A percentile compares a stretch with the other conserved stretches of the same genome.
Evolutionary conservation across 169 alveolate species (phyloP).

Genomic region (Cryptosporidium felis): DNA sequence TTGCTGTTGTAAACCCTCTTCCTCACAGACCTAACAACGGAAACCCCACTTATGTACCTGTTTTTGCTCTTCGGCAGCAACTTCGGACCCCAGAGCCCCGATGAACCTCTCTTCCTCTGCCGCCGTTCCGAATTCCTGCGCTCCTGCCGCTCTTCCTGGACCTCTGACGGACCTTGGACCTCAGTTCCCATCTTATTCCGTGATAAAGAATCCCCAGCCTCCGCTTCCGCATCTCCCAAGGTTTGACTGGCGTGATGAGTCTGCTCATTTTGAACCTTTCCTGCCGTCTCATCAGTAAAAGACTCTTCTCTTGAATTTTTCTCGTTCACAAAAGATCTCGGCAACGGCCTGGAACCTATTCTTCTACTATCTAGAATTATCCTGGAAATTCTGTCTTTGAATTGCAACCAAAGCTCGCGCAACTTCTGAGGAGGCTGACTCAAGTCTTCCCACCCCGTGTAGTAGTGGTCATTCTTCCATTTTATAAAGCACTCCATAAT

Average conservation of each 20-base stretch:
- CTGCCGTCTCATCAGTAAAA: background rate
- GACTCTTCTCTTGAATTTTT: background rate
- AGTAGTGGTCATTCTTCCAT: conserved; percentile 68
- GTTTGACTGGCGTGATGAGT: no score
- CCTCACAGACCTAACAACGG: conserved; percentile 2
- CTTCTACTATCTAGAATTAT: conserved; percentile 26
- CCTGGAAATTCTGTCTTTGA: conserved; percentile 34
- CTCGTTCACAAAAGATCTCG: conserved; percentile 16
- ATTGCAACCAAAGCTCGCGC: conserved; percentile 16
- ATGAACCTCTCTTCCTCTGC: conserved; percentile 17
- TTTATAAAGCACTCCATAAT: conserved; percentile 54
- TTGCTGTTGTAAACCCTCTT: conserved; percentile 48
- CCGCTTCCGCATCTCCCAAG: no score
- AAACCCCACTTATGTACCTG: conserved; percentile 46
- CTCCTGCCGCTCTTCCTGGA: background rate
- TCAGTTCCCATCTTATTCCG: background rate
- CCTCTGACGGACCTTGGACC: background rate
- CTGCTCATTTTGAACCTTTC: background rate
- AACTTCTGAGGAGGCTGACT: conserved; percentile 35
- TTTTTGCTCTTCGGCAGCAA: conserved; percentile 36
- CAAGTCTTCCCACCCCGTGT: conserved; percentile 57
- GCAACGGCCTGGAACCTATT: conserved; percentile 42
- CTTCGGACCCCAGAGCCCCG: conserved; percentile 63
- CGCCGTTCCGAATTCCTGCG: background rate
- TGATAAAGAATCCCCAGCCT: background rate